Conservation (phyloP, 1,139 yeast genomes). For the Yamadazyma oceani region DNA sequence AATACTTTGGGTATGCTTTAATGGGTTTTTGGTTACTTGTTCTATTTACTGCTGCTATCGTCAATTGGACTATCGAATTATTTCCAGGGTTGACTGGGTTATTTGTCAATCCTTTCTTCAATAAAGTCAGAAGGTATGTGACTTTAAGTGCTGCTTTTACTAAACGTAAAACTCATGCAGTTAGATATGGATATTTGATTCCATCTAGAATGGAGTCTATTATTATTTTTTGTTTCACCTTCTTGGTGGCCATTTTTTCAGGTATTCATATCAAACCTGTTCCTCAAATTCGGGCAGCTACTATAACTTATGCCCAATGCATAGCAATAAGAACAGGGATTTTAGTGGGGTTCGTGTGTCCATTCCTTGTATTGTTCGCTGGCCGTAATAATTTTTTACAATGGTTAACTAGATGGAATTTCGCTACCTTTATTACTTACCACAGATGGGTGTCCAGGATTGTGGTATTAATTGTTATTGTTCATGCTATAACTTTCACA, state of each 20-base stretch:
- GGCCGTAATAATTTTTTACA: slow-evolving; percentile 35
- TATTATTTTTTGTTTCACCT: slow-evolving; percentile 38
- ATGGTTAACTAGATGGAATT: slow-evolving; percentile 33
- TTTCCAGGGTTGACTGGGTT: slow-evolving; percentile 26
- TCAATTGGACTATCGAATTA: slow-evolving; percentile 43
- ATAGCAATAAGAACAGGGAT: slow-evolving; percentile 36
- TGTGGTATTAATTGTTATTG: slow-evolving; percentile 21
- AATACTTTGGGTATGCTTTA: slow-evolving; percentile 48
- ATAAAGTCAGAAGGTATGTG: slow-evolving; percentile 29
- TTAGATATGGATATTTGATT: slow-evolving; percentile 19
- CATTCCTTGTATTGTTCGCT: slow-evolving; percentile 30
- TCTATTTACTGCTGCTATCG: slow-evolving; percentile 39
- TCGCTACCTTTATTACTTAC: slow-evolving; percentile 29
- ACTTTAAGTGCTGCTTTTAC: slow-evolving; percentile 33
- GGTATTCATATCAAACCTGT: slow-evolving; percentile 22
- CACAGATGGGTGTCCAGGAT: slow-evolving; percentile 34
- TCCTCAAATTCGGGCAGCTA: no score
- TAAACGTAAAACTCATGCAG: slow-evolving; percentile 25
- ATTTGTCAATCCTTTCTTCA: slow-evolving; percentile 28
- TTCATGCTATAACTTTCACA: slow-evolving; percentile 27
- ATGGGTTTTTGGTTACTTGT: slow-evolving; percentile 52
- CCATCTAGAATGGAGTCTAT: slow-evolving; percentile 33
- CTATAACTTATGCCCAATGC: slow-evolving; percentile 14
- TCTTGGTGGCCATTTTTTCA: slow-evolving; percentile 43
- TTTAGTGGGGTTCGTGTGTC: slow-evolving; percentile 23